These are phyloP conservation scores for Zhuliangozyma blackwelliae DNA, from an alignment of 1,139 yeast species.

Conservation along the genomic window DNA sequence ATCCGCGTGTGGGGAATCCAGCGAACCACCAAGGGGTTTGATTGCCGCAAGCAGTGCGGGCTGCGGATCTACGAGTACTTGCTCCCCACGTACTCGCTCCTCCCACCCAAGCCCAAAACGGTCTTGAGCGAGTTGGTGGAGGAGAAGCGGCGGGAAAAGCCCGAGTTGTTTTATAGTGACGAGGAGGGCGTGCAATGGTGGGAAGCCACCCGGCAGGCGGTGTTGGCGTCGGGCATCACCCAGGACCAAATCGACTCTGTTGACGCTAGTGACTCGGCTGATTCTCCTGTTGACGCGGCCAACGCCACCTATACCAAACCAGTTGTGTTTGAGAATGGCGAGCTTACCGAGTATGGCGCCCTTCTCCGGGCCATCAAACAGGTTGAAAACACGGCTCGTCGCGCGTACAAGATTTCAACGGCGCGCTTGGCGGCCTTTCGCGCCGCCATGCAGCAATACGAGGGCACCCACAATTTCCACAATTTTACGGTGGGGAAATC, in stretches of 20 bases:
- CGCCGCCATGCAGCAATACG: conserved; percentile 64
- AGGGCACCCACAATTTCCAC: conserved; percentile 93
- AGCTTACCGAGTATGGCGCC: conserved; percentile 36
- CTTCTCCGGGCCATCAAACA: conserved; percentile 56
- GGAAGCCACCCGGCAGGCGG: conserved; percentile 47
- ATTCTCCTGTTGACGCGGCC: conserved; percentile 11
- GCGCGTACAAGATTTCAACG: conserved; percentile 60
- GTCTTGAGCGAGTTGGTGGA: conserved; percentile 57
- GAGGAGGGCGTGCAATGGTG: conserved; percentile 72
- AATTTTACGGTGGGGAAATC: conserved; percentile 88
- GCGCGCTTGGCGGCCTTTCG: conserved; percentile 63
- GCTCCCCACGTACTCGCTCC: conserved; percentile 82
- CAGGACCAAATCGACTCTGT: conserved; percentile 31
- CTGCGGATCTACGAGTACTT: conserved; percentile 91
- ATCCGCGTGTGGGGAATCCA: conserved; percentile 92
- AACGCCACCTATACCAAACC: background rate
- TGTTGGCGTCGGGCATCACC: conserved; percentile 45
- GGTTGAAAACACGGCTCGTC: conserved; percentile 64
- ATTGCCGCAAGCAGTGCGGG: conserved; percentile 92
- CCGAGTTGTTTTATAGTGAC: conserved; percentile 57
- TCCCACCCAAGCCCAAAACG: conserved; percentile 83
- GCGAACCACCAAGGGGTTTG: conserved; percentile 86
- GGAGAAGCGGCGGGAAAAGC: conserved; percentile 48
- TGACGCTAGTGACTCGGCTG: conserved; percentile 6
- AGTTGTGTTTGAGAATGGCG: conserved; percentile 21